Percentiles rank a stretch among this genome's conserved stretches.
phyloP scores from a whole-genome alignment of 2,329 filamentous ascomycete species.

The Fusarium neocosmosporiellum region DNA sequence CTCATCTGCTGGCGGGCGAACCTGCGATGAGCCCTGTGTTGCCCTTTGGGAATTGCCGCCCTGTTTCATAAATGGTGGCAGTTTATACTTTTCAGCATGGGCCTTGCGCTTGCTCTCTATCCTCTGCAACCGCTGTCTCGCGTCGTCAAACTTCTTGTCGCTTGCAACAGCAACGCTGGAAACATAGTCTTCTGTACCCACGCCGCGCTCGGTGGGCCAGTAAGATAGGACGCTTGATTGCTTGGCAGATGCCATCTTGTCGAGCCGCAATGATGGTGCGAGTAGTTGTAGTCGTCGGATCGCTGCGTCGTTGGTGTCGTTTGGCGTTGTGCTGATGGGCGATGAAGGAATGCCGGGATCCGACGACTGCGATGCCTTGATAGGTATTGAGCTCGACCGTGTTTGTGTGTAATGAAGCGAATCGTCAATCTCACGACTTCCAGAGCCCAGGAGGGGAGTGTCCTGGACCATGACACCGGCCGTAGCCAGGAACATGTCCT shows the following conservation, averaged over 20 bases:
- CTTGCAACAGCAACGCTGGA: slow-evolving; percentile 52
- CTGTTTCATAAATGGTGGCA: slow-evolving; percentile 45
- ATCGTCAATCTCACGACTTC: slow-evolving; percentile 12
- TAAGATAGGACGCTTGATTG: slow-evolving; percentile 48
- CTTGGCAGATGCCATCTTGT: slow-evolving; percentile 42
- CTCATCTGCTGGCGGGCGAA: slow-evolving; percentile 21
- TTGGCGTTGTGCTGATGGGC: slow-evolving; percentile 20
- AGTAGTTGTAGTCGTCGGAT: slow-evolving; percentile 51
- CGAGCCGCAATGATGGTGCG: slow-evolving; percentile 44
- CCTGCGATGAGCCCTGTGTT: slow-evolving; percentile 24
- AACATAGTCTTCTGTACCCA: slow-evolving; percentile 49
- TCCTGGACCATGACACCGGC: slow-evolving; percentile 51
- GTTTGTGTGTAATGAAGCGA: slow-evolving; percentile 10
- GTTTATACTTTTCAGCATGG: slow-evolving; percentile 49
- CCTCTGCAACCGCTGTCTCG: slow-evolving; percentile 48
- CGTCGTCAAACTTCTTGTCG: slow-evolving; percentile 50
- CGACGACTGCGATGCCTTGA: slow-evolving; percentile 42
- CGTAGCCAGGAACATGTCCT: slow-evolving; percentile 49
- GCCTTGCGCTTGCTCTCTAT: slow-evolving; percentile 50
- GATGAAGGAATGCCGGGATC: slow-evolving; percentile 36
- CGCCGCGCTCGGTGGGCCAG: slow-evolving; percentile 54
- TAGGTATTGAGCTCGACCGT: slow-evolving; percentile 26
- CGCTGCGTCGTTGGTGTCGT: slow-evolving; percentile 41
- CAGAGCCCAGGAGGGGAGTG: slow-evolving; percentile 43
- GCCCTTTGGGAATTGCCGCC: slow-evolving; percentile 34